These are phyloP conservation scores for Zymoseptoria pseudotritici DNA, from an alignment of 2,329 filamentous ascomycete species.

Conservation along the genomic window DNA sequence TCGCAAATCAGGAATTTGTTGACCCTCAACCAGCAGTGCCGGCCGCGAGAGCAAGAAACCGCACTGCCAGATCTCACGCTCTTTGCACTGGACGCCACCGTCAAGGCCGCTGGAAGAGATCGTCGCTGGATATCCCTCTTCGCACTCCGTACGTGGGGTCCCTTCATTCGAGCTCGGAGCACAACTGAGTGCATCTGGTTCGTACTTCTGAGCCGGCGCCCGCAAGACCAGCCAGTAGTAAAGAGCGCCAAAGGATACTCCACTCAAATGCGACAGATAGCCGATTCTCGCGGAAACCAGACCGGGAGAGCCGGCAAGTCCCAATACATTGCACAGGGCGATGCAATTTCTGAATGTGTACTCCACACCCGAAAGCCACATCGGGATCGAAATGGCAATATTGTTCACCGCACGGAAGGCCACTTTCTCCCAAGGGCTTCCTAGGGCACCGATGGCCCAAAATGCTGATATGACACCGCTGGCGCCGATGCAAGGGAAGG, in stretches of 20 bases:
- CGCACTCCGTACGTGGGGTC: too few relatives aligned
- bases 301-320: neutral
- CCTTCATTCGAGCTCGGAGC: too few relatives aligned
- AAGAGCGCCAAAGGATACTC: conserved; percentile 3
- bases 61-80: too few relatives aligned
- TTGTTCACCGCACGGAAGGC: neutral
- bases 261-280: conserved; percentile 6
- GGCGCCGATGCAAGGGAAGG: neutral
- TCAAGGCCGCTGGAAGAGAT: too few relatives aligned
- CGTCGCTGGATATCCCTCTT: too few relatives aligned
- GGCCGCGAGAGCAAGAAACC: too few relatives aligned
- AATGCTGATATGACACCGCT: conserved; percentile 2
- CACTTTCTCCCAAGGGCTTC: neutral
- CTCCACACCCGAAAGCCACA: neutral
- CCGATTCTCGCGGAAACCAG: neutral
- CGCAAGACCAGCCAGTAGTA: conserved; percentile 6
- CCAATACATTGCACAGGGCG: neutral
- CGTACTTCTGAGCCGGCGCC: neutral
- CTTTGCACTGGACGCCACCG: too few relatives aligned
- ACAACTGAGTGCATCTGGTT: neutral
- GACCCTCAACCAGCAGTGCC: too few relatives aligned
- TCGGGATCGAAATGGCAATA: neutral
- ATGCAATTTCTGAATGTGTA: neutral
- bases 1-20: too few relatives aligned
- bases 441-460: neutral